phyloP scores from a whole-genome alignment of 495 filamentous ascomycete genomes.

The Amorphotheca resinae region DNA sequence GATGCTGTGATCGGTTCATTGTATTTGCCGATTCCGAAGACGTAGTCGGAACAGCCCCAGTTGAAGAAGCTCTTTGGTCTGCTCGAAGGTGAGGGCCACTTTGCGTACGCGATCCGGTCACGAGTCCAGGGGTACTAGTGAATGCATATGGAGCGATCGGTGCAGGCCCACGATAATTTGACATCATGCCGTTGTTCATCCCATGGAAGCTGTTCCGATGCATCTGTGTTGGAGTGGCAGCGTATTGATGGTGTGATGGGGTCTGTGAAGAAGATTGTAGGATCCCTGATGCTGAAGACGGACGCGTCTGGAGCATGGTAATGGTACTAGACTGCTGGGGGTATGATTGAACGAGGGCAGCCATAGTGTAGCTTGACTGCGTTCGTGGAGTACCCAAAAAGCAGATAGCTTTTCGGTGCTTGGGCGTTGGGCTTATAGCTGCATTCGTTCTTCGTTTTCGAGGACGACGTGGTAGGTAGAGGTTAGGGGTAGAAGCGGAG shows the following conservation, averaged over 20 bases:
- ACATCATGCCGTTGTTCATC: conserved; percentile 34
- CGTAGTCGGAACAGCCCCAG: conserved; percentile 40
- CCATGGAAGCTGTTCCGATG: conserved; percentile 54
- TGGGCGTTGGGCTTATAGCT: background rate
- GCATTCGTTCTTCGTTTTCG: conserved; percentile 7
- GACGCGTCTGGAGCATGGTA: conserved; percentile 71
- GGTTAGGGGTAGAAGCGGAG: background rate
- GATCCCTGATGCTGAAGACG: conserved; percentile 56
- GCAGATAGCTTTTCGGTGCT: conserved; percentile 1
- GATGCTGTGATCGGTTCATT: conserved; percentile 39
- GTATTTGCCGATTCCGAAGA: conserved; percentile 33
- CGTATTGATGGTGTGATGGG: conserved; percentile 44
- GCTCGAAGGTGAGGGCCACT: conserved; percentile 47
- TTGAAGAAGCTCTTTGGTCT: conserved; percentile 55
- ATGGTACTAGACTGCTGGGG: conserved; percentile 69
- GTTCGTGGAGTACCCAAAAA: background rate
- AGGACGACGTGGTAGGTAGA: background rate
- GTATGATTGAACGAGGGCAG: conserved; percentile 84
- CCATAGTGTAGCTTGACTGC: conserved; percentile 43
- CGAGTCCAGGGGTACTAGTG: conserved; percentile 58
- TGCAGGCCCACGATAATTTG: conserved; percentile 56
- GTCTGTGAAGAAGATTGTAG: conserved; percentile 38
- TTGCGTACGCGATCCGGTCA: conserved; percentile 42
- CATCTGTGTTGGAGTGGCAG: conserved; percentile 39
- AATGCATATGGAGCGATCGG: conserved; percentile 80